These are phyloP conservation scores for Pneumocystis jirovecii DNA, from an alignment of 1,139 yeast genomes.

Conservation along the genomic window DNA sequence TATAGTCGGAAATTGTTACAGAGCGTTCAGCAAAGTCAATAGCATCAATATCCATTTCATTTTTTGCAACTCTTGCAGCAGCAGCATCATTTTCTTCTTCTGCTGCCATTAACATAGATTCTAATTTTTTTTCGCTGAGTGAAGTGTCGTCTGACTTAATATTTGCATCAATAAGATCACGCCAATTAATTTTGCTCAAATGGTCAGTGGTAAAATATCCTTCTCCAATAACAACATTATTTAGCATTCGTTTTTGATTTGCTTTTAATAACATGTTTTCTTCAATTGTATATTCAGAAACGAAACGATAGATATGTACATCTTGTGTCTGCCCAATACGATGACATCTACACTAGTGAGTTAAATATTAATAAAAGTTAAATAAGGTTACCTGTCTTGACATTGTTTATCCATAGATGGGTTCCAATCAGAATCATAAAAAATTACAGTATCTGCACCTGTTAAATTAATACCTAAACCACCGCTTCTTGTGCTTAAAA, in stretches of 20 bases:
- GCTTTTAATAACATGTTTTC: constrained; percentile 89
- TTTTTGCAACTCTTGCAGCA: constrained; percentile 82
- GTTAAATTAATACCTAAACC: constrained; percentile 95
- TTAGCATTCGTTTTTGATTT: constrained; percentile 86
- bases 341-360: constrained; percentile 50
- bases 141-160: constrained; percentile 16
- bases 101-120: constrained; percentile 69
- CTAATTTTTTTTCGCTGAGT: constrained; percentile 30
- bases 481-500: constrained; percentile 89
- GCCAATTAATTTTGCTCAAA: constrained; percentile 76
- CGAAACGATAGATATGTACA: constrained; percentile 92
- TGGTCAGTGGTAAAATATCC: constrained; percentile 98
- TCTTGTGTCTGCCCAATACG: constrained; percentile 97
- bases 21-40: constrained; percentile 55
- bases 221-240: constrained; percentile 91
- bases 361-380: neutral
- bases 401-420: constrained; percentile 99
- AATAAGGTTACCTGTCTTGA: constrained; percentile 40
- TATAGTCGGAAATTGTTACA: constrained; percentile 14
- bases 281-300: constrained; percentile 91
- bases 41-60: constrained; percentile 68
- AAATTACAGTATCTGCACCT: constrained; percentile 98
- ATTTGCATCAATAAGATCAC: constrained; percentile 63
- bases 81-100: constrained; percentile 92
- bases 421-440: constrained; percentile 98